These are phyloP conservation scores for Nemania serpens DNA, from an alignment of 2,329 filamentous ascomycete species.

Conservation along the genomic window DNA sequence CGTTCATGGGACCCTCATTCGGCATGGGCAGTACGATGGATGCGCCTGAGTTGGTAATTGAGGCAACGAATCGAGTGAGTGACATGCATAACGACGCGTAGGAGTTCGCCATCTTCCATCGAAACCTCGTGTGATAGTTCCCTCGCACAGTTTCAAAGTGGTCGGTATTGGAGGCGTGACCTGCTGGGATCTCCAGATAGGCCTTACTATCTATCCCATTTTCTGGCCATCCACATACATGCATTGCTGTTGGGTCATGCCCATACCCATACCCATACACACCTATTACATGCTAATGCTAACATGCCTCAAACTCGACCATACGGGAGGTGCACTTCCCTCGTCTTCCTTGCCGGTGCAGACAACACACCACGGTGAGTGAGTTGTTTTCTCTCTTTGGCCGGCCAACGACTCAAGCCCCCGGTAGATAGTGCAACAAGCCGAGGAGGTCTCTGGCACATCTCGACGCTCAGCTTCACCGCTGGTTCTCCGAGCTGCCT, in stretches of 20 bases:
- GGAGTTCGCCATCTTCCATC: neutral
- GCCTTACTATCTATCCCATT: constrained; percentile 1
- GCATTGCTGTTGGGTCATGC: neutral
- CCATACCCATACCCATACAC: neutral
- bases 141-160: neutral
- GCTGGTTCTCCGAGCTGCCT: constrained; percentile 27
- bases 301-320: neutral
- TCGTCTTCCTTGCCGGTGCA: neutral
- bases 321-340: neutral
- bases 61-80: neutral
- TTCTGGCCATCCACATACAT: neutral
- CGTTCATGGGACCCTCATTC: no score
- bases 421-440: constrained; percentile 1
- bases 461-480: constrained; percentile 27
- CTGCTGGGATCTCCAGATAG: constrained; percentile 2
- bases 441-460: constrained; percentile 10
- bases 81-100: neutral
- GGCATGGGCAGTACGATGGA: no score
- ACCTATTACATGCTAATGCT: neutral
- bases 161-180: neutral
- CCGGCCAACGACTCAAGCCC: constrained; percentile 20
- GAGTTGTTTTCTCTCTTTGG: constrained; percentile 23
- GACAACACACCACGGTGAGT: constrained; percentile 15
- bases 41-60: neutral
- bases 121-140: neutral